phyloP scores from a whole-genome alignment of 352 stramenopile species.

The Phytophthora sp. region DNA sequence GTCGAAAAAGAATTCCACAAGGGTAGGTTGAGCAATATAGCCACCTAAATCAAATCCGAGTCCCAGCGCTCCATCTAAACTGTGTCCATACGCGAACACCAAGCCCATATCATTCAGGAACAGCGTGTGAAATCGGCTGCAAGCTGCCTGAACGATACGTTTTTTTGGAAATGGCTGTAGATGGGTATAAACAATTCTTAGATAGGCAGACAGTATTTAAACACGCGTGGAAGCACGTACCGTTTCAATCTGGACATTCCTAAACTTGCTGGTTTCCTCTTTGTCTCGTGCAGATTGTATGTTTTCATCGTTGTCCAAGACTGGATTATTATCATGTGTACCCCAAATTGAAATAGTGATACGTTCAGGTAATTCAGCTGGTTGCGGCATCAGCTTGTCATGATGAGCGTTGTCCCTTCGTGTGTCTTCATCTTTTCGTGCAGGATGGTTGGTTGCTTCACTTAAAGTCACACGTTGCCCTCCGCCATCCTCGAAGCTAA shows the following conservation, averaged over 20 bases:
- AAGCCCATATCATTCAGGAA: conserved; percentile 70
- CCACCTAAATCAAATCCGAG: conserved; percentile 22
- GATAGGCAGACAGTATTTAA: not conserved
- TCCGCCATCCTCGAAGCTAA: not conserved
- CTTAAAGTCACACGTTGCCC: not conserved
- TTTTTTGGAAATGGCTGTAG: conserved; percentile 61
- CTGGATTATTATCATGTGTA: conserved; percentile 7
- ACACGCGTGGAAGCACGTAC: conserved; percentile 22
- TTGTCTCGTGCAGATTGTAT: not conserved
- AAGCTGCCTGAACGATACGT: conserved; percentile 63
- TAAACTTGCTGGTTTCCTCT: conserved; percentile 7
- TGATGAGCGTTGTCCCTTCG: no score
- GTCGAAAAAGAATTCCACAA: conserved; percentile 67
- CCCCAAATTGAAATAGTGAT: conserved; percentile 27
- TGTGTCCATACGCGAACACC: conserved; percentile 62
- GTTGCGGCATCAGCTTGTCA: not conserved
- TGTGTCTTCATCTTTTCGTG: not conserved
- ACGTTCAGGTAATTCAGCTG: conserved; percentile 6
- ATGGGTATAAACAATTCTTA: not conserved
- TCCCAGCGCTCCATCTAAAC: conserved; percentile 62
- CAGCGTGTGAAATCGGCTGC: conserved; percentile 63
- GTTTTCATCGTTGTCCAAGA: not conserved
- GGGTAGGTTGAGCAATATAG: conserved; percentile 35
- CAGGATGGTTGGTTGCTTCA: not conserved
- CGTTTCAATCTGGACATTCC: conserved; percentile 36